phyloP scores from a whole-genome alignment of 352 stramenopile species.

The Pythium dissimile region DNA sequence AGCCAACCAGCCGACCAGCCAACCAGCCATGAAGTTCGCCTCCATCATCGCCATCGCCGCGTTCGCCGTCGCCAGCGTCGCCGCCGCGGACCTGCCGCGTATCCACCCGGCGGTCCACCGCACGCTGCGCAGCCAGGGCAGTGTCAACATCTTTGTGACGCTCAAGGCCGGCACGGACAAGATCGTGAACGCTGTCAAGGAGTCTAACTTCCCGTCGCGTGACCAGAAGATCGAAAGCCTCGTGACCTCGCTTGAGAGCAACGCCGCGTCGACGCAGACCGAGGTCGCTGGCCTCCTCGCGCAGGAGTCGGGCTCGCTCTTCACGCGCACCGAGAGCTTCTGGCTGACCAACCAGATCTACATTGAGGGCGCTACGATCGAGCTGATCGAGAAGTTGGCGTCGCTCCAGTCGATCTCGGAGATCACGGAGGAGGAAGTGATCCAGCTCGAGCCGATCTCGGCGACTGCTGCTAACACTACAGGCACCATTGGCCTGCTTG shows the following conservation, averaged over 20 bases:
- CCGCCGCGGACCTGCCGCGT: background rate
- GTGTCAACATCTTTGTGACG: constrained; percentile 32
- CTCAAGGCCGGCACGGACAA: constrained; percentile 15
- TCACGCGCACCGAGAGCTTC: constrained; percentile 6
- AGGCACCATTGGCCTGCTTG: background rate
- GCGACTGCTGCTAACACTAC: background rate
- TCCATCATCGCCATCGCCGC: background rate
- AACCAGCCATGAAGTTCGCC: constrained; percentile 1
- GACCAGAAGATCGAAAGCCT: constrained; percentile 16
- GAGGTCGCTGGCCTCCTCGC: constrained; percentile 6
- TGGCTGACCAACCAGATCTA: constrained; percentile 30
- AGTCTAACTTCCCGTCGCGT: constrained; percentile 10
- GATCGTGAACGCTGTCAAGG: constrained; percentile 14
- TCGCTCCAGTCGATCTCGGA: background rate
- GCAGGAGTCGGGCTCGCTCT: constrained; percentile 9
- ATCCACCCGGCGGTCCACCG: constrained; percentile 26
- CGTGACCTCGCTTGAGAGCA: constrained; percentile 5
- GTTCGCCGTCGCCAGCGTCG: background rate
- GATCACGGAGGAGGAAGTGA: constrained; percentile 8
- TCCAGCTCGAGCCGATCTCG: background rate
- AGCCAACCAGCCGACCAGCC: background rate
- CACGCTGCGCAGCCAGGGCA: constrained; percentile 18
- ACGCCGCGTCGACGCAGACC: constrained; percentile 7
- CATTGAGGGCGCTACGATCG: constrained; percentile 2
- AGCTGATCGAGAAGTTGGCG: constrained; percentile 7